Conservation (phyloP, 1,284 basidiomycete species). For the Puccinia horiana region DNA sequence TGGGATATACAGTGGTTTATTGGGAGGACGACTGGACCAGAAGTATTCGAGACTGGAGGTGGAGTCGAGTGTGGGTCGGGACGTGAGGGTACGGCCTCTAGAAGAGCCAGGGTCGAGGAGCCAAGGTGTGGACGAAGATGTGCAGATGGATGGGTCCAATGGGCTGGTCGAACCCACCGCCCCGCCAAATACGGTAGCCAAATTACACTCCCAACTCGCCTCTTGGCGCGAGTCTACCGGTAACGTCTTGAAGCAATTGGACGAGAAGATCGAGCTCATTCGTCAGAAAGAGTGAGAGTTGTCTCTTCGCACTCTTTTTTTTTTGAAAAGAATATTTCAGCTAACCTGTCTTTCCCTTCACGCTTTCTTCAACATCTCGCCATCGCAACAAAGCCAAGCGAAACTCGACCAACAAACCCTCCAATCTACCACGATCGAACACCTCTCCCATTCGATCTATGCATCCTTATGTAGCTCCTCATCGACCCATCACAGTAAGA, state of each 20-base stretch:
- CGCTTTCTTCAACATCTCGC: not conserved
- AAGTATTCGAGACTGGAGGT: slow-evolving; percentile 81
- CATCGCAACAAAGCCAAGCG: not conserved
- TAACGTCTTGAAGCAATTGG: slow-evolving; percentile 24
- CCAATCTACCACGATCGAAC: not conserved
- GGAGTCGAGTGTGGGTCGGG: slow-evolving; percentile 85
- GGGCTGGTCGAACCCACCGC: not conserved
- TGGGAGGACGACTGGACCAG: slow-evolving; percentile 88
- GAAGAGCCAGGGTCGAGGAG: too few relatives aligned
- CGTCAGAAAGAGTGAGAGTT: slow-evolving; percentile 25
- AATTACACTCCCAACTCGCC: slow-evolving; percentile 9
- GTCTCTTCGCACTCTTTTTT: not conserved
- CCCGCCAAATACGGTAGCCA: not conserved
- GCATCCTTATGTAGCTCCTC: not conserved
- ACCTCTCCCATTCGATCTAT: not conserved
- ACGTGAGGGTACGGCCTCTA: slow-evolving; percentile 65
- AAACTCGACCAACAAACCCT: not conserved
- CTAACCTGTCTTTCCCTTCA: too few relatives aligned
- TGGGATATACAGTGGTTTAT: slow-evolving; percentile 82
- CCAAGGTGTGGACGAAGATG: not conserved
- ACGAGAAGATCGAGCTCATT: slow-evolving; percentile 31
- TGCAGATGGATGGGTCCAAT: slow-evolving; percentile 23
- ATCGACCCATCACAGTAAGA: not conserved
- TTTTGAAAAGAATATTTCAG: not conserved
- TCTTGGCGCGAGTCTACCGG: slow-evolving; percentile 14